Percentiles rank a stretch among this genome's conserved stretches.
These are phyloP conservation scores for Monilinia laxa DNA, from an alignment of 2,329 filamentous ascomycete genomes.

Conservation along the genomic window DNA sequence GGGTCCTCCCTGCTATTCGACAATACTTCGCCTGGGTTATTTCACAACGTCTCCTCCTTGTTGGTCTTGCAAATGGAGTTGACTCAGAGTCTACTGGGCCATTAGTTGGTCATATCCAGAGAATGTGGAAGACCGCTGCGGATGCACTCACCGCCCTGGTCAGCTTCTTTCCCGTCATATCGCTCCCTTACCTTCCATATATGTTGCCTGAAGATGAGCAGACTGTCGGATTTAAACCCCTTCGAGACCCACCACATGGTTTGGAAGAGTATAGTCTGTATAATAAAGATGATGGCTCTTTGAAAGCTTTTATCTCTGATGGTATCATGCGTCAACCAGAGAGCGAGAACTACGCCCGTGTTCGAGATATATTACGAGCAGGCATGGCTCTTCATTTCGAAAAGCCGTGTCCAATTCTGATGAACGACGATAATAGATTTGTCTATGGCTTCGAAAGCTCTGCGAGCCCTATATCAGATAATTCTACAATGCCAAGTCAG, in stretches of 20 bases:
- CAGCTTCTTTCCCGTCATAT: conserved; percentile 56
- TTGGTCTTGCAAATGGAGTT: conserved; percentile 31
- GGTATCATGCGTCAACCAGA: conserved; percentile 55
- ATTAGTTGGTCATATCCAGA: conserved; percentile 54
- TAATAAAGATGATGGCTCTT: conserved; percentile 40
- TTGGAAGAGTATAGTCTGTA: conserved; percentile 49
- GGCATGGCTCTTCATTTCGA: conserved; percentile 57
- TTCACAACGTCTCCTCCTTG: conserved; percentile 53
- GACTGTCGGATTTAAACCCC: conserved; percentile 63
- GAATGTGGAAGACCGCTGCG: conserved; percentile 67
- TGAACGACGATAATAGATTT: conserved; percentile 48
- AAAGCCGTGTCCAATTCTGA: conserved; percentile 43
- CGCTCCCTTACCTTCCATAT: conserved; percentile 58
- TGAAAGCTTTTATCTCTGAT: conserved; percentile 52
- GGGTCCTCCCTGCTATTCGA: conserved; percentile 62
- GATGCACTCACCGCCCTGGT: conserved; percentile 58
- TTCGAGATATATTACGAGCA: conserved; percentile 62
- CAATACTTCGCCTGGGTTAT: conserved; percentile 69
- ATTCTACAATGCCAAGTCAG: background rate
- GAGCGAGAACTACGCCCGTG: conserved; percentile 65
- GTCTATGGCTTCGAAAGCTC: conserved; percentile 42
- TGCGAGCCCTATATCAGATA: background rate
- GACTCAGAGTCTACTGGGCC: conserved; percentile 45
- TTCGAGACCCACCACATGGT: conserved; percentile 48
- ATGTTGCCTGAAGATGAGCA: conserved; percentile 68